Evolutionary conservation across 495 filamentous ascomycete genomes (phyloP).

Genomic region (Tuber umbilicatum): DNA sequence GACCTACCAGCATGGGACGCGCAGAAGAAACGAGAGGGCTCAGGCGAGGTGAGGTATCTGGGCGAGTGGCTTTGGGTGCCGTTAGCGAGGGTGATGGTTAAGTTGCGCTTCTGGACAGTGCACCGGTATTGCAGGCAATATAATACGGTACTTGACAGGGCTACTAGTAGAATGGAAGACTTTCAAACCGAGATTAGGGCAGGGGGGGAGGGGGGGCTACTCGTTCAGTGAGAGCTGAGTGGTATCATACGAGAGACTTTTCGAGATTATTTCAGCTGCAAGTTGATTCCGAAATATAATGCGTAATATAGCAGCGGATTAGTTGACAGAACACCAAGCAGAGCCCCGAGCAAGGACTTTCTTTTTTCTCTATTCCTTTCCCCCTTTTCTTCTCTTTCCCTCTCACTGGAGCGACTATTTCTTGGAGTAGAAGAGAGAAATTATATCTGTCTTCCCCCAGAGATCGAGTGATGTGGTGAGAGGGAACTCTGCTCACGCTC

Average conservation of each 20-base stretch:
- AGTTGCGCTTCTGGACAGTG: neutral
- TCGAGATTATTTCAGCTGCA: neutral
- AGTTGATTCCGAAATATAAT: neutral
- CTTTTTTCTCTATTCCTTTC: neutral
- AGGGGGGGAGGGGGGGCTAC: neutral
- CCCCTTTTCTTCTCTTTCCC: neutral
- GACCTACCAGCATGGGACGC: neutral
- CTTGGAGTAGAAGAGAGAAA: neutral
- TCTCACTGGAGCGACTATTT: neutral
- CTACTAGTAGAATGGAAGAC: neutral
- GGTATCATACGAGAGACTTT: neutral
- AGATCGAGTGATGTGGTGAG: neutral
- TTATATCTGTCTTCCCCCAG: neutral
- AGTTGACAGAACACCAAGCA: neutral
- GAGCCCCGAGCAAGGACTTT: neutral
- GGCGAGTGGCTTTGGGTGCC: neutral
- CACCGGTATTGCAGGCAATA: too few relatives aligned
- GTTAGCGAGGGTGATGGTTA: neutral
- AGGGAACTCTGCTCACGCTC: neutral
- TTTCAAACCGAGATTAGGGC: neutral
- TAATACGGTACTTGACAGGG: neutral
- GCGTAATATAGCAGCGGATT: neutral
- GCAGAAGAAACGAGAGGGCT: neutral
- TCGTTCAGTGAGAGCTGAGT: neutral
- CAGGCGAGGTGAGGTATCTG: neutral